Conservation (phyloP, 1,284 basidiomycete species). For the Earliella scabrosa region DNA sequence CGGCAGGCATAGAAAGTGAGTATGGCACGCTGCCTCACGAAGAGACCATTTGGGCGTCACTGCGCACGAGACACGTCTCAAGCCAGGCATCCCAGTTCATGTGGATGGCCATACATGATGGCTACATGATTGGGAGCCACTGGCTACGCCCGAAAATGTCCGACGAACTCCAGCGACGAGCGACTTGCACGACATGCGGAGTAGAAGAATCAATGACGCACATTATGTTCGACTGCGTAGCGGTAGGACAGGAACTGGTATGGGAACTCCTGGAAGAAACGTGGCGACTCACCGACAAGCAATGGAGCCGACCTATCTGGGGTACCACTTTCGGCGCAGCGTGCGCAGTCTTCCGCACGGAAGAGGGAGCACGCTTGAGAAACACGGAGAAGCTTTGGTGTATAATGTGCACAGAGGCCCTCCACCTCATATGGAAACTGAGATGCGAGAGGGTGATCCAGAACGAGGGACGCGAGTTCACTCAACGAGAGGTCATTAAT, state of each 20-base stretch:
- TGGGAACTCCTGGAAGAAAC: constrained; percentile 30
- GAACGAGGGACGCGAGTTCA: not conserved
- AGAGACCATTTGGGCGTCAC: constrained; percentile 10
- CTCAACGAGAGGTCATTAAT: constrained; percentile 3
- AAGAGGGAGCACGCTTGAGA: not conserved
- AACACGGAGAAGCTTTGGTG: constrained; percentile 26
- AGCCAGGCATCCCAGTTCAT: constrained; percentile 33
- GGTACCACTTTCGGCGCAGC: constrained; percentile 11
- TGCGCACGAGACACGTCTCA: constrained; percentile 28
- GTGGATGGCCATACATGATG: constrained; percentile 38
- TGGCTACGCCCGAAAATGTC: constrained; percentile 32
- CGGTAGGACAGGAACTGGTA: constrained; percentile 26
- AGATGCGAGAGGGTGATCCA: constrained; percentile 30
- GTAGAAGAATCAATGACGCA: constrained; percentile 37
- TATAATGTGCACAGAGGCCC: constrained; percentile 35
- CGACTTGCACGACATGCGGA: constrained; percentile 31
- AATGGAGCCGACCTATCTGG: constrained; percentile 20
- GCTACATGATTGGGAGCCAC: constrained; percentile 33
- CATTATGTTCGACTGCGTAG: constrained; percentile 29
- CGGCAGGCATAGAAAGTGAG: not conserved
- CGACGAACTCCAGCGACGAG: constrained; percentile 25
- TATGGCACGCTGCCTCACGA: not conserved
- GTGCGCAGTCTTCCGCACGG: not conserved
- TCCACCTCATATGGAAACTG: constrained; percentile 37
- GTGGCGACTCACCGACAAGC: constrained; percentile 14